These are phyloP conservation scores for Albugo candida DNA, from an alignment of 352 stramenopile species.

Conservation along the genomic window DNA sequence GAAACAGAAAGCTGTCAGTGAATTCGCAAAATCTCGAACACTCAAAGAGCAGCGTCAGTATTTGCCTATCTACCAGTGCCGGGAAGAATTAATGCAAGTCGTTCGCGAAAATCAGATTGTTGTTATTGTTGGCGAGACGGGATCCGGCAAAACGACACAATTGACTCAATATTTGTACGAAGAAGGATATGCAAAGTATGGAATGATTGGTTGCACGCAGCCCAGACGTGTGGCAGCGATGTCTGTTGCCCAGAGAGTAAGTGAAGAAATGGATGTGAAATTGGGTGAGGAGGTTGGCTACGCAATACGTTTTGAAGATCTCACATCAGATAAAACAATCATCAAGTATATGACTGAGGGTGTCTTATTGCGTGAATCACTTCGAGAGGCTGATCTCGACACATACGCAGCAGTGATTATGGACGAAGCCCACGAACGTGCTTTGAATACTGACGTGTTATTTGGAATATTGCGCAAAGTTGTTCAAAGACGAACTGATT, in stretches of 20 bases:
- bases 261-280: constrained; percentile 90
- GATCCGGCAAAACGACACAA: constrained; percentile 96
- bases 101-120: constrained; percentile 97
- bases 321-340: constrained; percentile 86
- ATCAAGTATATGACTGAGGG: constrained; percentile 96
- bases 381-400: constrained; percentile 74
- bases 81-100: constrained; percentile 91
- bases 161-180: constrained; percentile 91
- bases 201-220: constrained; percentile 93
- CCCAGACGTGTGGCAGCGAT: constrained; percentile 97
- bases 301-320: constrained; percentile 89
- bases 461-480: constrained; percentile 87
- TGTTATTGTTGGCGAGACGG: constrained; percentile 97
- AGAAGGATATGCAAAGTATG: constrained; percentile 77
- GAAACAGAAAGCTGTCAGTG: constrained; percentile 75
- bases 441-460: constrained; percentile 87
- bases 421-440: constrained; percentile 89
- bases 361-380: constrained; percentile 84
- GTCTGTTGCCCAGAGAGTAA: constrained; percentile 96
- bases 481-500: constrained; percentile 71
- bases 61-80: constrained; percentile 89
- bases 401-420: constrained; percentile 84
- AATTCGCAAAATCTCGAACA: constrained; percentile 93
- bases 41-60: constrained; percentile 93
- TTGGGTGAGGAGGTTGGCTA: constrained; percentile 84